Conservation (phyloP, 2,329 filamentous ascomycete species). For the Lecanicillium sp. region DNA sequence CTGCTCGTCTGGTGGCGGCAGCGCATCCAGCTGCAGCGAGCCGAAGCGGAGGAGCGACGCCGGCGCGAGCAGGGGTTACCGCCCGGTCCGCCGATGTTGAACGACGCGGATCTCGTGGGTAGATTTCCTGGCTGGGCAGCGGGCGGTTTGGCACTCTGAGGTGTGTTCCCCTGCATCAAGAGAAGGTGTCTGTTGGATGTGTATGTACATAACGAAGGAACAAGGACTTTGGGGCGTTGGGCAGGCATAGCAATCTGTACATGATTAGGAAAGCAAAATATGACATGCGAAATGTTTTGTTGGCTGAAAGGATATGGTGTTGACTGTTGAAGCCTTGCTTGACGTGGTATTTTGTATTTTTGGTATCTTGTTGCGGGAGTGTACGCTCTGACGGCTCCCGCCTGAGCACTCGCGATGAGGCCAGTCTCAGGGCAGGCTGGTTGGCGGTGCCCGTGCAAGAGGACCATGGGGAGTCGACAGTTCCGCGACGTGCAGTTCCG, state of each 20-base stretch:
- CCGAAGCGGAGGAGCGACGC: slow-evolving; percentile 27
- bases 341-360: too few species aligned
- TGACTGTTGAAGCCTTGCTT: too few species aligned
- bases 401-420: too few species aligned
- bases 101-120: slow-evolving; percentile 19
- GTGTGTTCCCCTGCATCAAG: too few species aligned
- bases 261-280: not conserved
- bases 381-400: too few species aligned
- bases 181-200: not conserved
- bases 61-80: slow-evolving; percentile 28
- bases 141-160: slow-evolving; percentile 29
- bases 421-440: too few species aligned
- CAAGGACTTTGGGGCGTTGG: not conserved
- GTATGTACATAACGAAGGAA: slow-evolving; percentile 7
- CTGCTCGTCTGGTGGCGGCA: slow-evolving; percentile 78
- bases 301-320: too few species aligned
- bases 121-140: slow-evolving; percentile 32
- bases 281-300: too few species aligned
- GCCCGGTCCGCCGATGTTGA: slow-evolving; percentile 21
- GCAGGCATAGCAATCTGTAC: not conserved
- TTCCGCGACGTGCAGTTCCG: too few species aligned
- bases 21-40: slow-evolving; percentile 55
- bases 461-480: too few species aligned
- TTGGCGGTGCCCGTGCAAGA: too few species aligned
- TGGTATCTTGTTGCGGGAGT: too few species aligned